Percentiles rank a stretch among this genome's conserved stretches.
Evolutionary conservation across 2,329 filamentous ascomycete species (phyloP).

Genomic region (Macrophomina pseudophaseolina): DNA sequence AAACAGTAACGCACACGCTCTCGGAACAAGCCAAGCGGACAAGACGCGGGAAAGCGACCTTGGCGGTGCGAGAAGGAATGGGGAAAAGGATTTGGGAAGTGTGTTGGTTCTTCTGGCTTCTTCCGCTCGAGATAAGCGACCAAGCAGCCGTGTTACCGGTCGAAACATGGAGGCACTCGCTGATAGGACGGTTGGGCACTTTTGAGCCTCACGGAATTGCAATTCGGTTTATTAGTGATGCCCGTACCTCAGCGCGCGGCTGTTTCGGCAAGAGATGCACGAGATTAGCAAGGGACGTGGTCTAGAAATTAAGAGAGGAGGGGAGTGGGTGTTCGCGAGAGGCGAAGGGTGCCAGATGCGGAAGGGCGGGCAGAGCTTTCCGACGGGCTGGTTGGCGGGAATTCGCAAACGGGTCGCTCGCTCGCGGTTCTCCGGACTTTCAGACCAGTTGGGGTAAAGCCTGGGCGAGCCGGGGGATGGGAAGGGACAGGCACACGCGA

Average conservation of each 20-base stretch:
- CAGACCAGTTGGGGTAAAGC: conserved; percentile 9
- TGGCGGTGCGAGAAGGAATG: conserved; percentile 1
- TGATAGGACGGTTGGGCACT: neutral
- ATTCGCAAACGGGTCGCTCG: neutral
- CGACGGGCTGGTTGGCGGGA: conserved; percentile 12
- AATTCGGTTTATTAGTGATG: neutral
- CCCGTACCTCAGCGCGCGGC: neutral
- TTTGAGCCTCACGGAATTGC: neutral
- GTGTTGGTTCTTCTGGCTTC: neutral
- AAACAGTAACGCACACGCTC: neutral
- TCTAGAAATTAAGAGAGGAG: neutral
- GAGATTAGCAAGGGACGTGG: neutral
- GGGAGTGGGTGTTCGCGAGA: neutral
- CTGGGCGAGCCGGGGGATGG: neutral
- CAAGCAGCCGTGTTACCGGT: neutral
- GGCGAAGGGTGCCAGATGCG: neutral
- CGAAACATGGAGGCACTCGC: too few species aligned
- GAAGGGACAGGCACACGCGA: neutral
- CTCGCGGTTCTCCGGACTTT: conserved; percentile 7
- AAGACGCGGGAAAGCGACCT: conserved; percentile 15
- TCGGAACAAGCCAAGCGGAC: conserved; percentile 16
- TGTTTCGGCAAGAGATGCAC: neutral
- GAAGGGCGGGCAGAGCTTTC: neutral
- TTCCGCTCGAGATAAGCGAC: neutral
- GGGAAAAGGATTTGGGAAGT: conserved; percentile 1